These are phyloP conservation scores for Stagonosporopsis rhizophila DNA, from an alignment of 2,329 filamentous ascomycete genomes.

Conservation along the genomic window DNA sequence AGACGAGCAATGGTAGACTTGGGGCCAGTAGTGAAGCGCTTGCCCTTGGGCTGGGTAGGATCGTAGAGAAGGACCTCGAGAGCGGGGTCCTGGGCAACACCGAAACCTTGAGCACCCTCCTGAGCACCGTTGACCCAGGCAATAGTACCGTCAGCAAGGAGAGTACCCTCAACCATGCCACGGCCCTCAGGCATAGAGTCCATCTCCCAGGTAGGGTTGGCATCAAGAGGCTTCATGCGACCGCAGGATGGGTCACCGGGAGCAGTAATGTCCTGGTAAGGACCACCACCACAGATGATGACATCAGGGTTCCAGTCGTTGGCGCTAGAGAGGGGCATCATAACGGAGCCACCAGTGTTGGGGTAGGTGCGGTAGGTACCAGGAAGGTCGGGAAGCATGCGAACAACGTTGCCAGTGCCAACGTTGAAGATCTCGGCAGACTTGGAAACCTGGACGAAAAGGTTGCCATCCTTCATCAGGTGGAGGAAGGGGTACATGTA, in stretches of 20 bases:
- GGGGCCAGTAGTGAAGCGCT: slow-evolving; percentile 58
- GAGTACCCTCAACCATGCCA: slow-evolving; percentile 66
- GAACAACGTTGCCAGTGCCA: slow-evolving; percentile 53
- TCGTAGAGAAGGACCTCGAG: slow-evolving; percentile 66
- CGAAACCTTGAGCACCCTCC: slow-evolving; percentile 66
- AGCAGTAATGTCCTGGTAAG: slow-evolving; percentile 65
- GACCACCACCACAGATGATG: slow-evolving; percentile 66
- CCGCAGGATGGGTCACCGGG: slow-evolving; percentile 67
- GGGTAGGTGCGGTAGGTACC: slow-evolving; percentile 67
- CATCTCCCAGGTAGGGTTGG: slow-evolving; percentile 62
- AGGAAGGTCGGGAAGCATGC: slow-evolving; percentile 59
- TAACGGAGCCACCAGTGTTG: slow-evolving; percentile 65
- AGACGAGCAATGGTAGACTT: slow-evolving; percentile 56
- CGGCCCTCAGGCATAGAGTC: slow-evolving; percentile 66
- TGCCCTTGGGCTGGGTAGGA: slow-evolving; percentile 58
- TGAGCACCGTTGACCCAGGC: slow-evolving; percentile 69
- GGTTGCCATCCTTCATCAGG: slow-evolving; percentile 62
- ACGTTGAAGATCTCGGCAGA: slow-evolving; percentile 65
- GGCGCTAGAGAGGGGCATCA: slow-evolving; percentile 61
- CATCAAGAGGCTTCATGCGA: slow-evolving; percentile 60
- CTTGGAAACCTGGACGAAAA: slow-evolving; percentile 65
- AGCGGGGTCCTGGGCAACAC: slow-evolving; percentile 61
- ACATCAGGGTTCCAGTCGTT: slow-evolving; percentile 62
- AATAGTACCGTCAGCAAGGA: slow-evolving; percentile 67
- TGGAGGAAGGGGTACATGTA: slow-evolving; percentile 71